Evolutionary conservation across 202 grass and related monocot species (phyloP), one percentile per base, ranked within the genome.

Genomic region (Miscanthus sacchariflorus): DNA sequence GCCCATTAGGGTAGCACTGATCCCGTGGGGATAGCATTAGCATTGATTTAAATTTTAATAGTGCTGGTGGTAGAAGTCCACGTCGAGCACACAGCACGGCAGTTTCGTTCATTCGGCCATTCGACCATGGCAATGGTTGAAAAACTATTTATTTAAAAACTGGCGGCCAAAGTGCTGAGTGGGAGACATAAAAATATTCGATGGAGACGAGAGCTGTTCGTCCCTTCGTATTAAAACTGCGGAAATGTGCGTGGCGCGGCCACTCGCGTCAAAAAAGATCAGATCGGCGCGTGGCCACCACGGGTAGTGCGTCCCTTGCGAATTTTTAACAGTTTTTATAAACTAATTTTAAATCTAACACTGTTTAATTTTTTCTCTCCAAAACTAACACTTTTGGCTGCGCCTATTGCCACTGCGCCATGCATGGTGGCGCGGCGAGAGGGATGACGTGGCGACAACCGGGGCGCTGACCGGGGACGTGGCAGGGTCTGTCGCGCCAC

Each of bases 261-360:
- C 67, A 73, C 21, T 52, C 11, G 18, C 14, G 63, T 72, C 21
- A 80, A 30, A 72, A 78, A 33, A 54, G 19, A 67, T 72, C 6
- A 36, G 78, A 76, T 12, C 27, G 81, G 90, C 92, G 86, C 90
- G 90, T 95, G 95, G 84, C 75, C 48, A 88, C 92, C 95, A 95
- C 95, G 89, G 84, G 89, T 82, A 89, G 74, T 72, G 87, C 83
- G 70, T 68, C 54, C 27, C 65, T 33, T 1, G 10, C 33, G 33
- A 33, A 35, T 35, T 35, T 35, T 35, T 35, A 35, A 35, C 33
- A 35, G 2, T 35, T 35, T 35, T 35, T 35, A 0, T 35, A 35
- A 35, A 35, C 33, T 35, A 35, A 35, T 35, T 35, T 35, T 35
- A 35, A 35, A 35, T 35, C 33, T 35, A 1, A 35, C 33, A 35